These are phyloP conservation scores for Trichoderma semiorbis DNA, from an alignment of 2,329 filamentous ascomycete species.

Conservation along the genomic window DNA sequence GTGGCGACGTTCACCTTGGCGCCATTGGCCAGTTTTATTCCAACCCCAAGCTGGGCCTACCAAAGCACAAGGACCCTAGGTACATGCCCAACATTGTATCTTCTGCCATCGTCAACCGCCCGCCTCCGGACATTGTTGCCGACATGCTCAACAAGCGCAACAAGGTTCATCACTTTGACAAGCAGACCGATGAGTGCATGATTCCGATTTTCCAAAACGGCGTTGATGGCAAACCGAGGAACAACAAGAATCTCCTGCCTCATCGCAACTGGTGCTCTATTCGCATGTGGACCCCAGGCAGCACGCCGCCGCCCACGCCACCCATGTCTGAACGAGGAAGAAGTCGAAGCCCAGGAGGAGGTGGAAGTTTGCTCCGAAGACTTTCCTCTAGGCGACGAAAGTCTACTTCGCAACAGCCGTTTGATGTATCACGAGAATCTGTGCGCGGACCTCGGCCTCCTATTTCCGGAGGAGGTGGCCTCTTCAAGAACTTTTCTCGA, in stretches of 20 bases:
- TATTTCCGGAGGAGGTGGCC: slow-evolving; percentile 42
- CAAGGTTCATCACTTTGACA: slow-evolving; percentile 69
- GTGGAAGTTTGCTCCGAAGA: slow-evolving; percentile 43
- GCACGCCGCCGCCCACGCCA: slow-evolving; percentile 69
- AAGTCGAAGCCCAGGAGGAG: slow-evolving; percentile 37
- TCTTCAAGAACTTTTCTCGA: slow-evolving; percentile 45
- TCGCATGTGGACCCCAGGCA: slow-evolving; percentile 73
- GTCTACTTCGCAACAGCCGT: slow-evolving; percentile 31
- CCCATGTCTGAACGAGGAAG: slow-evolving; percentile 47
- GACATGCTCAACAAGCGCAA: slow-evolving; percentile 93
- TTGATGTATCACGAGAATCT: slow-evolving; percentile 37
- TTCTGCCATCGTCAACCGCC: slow-evolving; percentile 89
- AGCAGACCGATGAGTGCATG: slow-evolving; percentile 89
- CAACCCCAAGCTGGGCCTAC: slow-evolving; percentile 72
- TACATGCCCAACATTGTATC: slow-evolving; percentile 97
- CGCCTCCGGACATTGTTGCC: slow-evolving; percentile 81
- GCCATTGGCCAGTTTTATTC: slow-evolving; percentile 95
- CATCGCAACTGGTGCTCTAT: slow-evolving; percentile 97
- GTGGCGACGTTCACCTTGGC: slow-evolving; percentile 90
- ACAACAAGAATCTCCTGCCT: slow-evolving; percentile 85
- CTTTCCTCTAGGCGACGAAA: slow-evolving; percentile 38
- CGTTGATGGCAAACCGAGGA: slow-evolving; percentile 82
- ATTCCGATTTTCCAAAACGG: slow-evolving; percentile 89
- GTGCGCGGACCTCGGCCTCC: slow-evolving; percentile 47
- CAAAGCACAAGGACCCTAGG: slow-evolving; percentile 87